Conservation (phyloP, 2,329 filamentous ascomycete species). For the Alternaria arborescens region DNA sequence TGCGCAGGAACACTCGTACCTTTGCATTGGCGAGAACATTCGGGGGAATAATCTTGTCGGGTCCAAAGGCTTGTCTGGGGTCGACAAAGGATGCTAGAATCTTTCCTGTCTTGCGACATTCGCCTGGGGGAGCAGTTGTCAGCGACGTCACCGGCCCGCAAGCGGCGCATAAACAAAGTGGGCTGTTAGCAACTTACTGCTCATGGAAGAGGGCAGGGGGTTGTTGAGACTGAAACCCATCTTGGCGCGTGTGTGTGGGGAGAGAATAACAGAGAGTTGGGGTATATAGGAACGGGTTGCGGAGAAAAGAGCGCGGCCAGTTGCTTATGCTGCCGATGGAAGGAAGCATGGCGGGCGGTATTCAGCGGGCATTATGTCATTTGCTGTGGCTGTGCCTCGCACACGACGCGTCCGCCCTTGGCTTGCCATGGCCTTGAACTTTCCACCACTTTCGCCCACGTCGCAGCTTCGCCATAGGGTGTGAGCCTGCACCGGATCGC, state of each 20-base stretch:
- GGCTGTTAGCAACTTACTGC: constrained; percentile 53
- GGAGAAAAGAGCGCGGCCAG: constrained; percentile 4
- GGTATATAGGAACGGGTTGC: not conserved
- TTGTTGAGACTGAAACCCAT: constrained; percentile 63
- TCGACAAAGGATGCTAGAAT: constrained; percentile 96
- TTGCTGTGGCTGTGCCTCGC: constrained; percentile 2
- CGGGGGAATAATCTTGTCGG: constrained; percentile 96
- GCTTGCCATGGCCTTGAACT: not conserved
- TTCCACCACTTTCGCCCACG: not conserved
- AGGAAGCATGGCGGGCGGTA: constrained; percentile 8
- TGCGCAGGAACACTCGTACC: constrained; percentile 57
- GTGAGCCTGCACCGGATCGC: not conserved
- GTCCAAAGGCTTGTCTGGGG: constrained; percentile 89
- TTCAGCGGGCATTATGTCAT: constrained; percentile 8
- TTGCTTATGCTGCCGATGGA: constrained; percentile 8
- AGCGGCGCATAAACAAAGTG: not conserved
- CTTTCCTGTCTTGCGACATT: constrained; percentile 97
- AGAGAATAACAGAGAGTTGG: not conserved
- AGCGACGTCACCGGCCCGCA: constrained; percentile 44
- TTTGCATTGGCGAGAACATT: constrained; percentile 90
- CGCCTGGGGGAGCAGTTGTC: constrained; percentile 67
- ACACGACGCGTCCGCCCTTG: constrained; percentile 8
- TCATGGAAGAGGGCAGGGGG: constrained; percentile 62
- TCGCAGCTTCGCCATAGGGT: not conserved
- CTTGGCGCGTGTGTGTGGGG: constrained; percentile 12